Evolutionary conservation across 2,329 filamentous ascomycete species (phyloP).

Genomic region (Leptographium flavum): DNA sequence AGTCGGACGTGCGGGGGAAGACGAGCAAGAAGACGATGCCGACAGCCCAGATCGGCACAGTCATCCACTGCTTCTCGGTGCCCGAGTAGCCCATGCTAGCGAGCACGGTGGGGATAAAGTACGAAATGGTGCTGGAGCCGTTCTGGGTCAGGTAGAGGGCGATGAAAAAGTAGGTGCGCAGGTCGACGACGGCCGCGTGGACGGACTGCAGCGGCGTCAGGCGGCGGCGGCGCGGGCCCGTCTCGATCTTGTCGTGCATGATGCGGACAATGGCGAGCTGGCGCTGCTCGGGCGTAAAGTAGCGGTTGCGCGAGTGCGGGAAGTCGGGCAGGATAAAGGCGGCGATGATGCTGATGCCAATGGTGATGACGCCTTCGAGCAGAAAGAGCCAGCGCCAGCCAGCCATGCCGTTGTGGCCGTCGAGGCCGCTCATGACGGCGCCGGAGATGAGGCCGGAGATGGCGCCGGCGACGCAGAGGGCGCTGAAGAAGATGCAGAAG

Average conservation of each 20-base stretch:
- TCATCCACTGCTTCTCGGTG: no score
- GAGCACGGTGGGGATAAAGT: slow-evolving; percentile 67
- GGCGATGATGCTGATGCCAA: slow-evolving; percentile 36
- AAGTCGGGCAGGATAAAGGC: slow-evolving; percentile 58
- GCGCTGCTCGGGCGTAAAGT: slow-evolving; percentile 44
- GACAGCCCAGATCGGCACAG: no score
- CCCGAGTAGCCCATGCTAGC: slow-evolving; percentile 49
- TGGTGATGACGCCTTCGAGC: slow-evolving; percentile 42
- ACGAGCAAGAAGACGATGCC: no score
- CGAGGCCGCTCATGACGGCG: slow-evolving; percentile 38
- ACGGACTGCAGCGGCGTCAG: no score
- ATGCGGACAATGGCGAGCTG: no score
- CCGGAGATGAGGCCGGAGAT: slow-evolving; percentile 17
- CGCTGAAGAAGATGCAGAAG: slow-evolving; percentile 12
- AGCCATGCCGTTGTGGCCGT: slow-evolving; percentile 30
- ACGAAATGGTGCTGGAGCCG: slow-evolving; percentile 60
- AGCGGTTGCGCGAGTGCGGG: slow-evolving; percentile 28
- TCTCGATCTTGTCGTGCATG: no score
- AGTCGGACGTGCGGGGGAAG: no score
- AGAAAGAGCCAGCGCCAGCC: slow-evolving; percentile 33
- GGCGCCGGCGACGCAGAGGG: slow-evolving; percentile 9
- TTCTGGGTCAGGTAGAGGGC: no score
- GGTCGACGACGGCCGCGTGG: no score
- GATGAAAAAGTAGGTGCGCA: no score
- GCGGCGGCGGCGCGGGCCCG: no score